phyloP scores from a whole-genome alignment of 495 filamentous ascomycete species.

The Neurospora sp. region DNA sequence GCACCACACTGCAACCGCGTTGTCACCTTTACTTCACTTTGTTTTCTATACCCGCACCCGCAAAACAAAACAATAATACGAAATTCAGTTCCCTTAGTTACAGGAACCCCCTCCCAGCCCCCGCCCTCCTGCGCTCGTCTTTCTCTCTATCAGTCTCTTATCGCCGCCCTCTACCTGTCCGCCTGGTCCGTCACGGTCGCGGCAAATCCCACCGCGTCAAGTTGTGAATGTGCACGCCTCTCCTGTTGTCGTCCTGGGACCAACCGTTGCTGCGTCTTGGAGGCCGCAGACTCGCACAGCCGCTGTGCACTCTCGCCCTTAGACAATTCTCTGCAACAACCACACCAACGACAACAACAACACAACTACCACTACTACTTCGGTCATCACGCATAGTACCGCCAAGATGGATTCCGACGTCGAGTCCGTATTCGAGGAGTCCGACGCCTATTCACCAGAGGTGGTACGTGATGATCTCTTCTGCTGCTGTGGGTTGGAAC shows the following conservation, averaged over 20 bases:
- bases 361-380: not conserved
- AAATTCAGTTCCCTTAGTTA: not conserved
- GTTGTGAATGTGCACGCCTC: conserved; percentile 4
- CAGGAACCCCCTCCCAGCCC: not conserved
- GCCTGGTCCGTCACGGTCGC: not conserved
- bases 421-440: conserved; percentile 49
- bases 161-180: not conserved
- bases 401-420: conserved; percentile 40
- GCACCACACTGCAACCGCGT: not conserved
- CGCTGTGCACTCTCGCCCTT: conserved; percentile 1
- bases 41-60: not conserved
- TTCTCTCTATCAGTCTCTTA: not conserved
- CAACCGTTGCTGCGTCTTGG: conserved; percentile 1
- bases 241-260: conserved; percentile 2
- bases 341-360: not conserved
- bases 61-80: not conserved
- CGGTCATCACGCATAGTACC: not conserved
- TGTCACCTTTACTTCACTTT: not conserved
- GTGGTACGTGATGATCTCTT: conserved; percentile 25
- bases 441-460: conserved; percentile 37
- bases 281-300: conserved; percentile 2
- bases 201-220: not conserved
- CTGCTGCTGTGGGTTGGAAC: conserved; percentile 3
- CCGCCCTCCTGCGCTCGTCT: not conserved
- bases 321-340: not conserved